Evolutionary conservation across 805 yeast species (phyloP).

Genomic region (Cyberlindnera saturnus): DNA sequence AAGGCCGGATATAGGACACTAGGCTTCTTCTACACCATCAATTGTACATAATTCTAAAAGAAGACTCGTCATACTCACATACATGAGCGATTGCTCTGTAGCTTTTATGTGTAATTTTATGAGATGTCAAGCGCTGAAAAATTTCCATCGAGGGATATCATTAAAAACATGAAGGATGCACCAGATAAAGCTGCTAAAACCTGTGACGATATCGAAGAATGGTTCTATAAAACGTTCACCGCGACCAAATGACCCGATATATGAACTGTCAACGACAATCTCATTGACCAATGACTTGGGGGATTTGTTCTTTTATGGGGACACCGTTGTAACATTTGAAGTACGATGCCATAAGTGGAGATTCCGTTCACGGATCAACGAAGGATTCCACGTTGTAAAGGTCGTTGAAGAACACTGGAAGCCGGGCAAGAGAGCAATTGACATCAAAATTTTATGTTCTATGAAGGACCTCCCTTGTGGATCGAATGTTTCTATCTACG

Average conservation of each 20-base stretch:
- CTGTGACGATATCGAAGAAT: conserved; percentile 17
- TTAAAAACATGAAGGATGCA: conserved; percentile 17
- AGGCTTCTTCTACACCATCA: background rate
- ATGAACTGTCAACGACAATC: conserved; percentile 17
- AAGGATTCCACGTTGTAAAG: background rate
- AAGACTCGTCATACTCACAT: too few relatives aligned
- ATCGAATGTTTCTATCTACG: conserved; percentile 10
- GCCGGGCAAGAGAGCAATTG: conserved; percentile 17
- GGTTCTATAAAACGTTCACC: conserved; percentile 1
- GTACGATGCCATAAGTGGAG: conserved; percentile 3
- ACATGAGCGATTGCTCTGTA: background rate
- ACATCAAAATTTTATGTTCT: conserved; percentile 3
- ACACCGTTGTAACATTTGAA: conserved; percentile 10
- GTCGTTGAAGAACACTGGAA: conserved; percentile 10
- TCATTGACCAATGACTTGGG: conserved; percentile 35
- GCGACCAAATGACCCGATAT: conserved; percentile 8
- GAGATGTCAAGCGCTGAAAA: background rate
- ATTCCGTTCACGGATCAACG: background rate
- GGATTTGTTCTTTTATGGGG: conserved; percentile 32
- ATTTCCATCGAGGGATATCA: background rate
- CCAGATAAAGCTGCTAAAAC: conserved; percentile 31
- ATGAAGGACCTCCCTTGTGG: conserved; percentile 1
- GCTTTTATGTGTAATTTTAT: background rate
- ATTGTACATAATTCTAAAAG: background rate
- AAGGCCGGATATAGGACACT: background rate